These are phyloP conservation scores for Cucumis sativus DNA, from an alignment of 306 rosid genomes.

Conservation along the genomic window Cucumber_9930_V3 NC_026659.2:21158501-21159000, in stretches of 20 bases:
- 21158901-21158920: conserved; percentile 19
- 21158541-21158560: neutral
- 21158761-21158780: conserved; percentile 93
- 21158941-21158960: conserved; percentile 96
- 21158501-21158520: neutral
- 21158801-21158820: conserved; percentile 92
- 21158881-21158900: neutral
- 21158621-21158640: neutral
- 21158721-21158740: conserved; percentile 70
- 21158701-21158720: neutral
- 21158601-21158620: neutral
- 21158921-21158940: conserved; percentile 92
- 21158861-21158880: neutral
- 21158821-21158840: conserved; percentile 98
- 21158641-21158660: neutral
- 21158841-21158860: neutral
- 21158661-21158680: neutral
- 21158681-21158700: neutral
- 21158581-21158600: neutral
- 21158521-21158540: neutral
- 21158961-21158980: conserved; percentile 70
- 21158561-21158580: neutral
- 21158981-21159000: conserved; percentile 98
- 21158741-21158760: conserved; percentile 79
- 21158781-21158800: conserved; percentile 95